A percentile compares a stretch with the other conserved stretches of the same genome.
phyloP scores from a whole-genome alignment of 305 asterid genomes.

The Solanum hybrid region DNA sequence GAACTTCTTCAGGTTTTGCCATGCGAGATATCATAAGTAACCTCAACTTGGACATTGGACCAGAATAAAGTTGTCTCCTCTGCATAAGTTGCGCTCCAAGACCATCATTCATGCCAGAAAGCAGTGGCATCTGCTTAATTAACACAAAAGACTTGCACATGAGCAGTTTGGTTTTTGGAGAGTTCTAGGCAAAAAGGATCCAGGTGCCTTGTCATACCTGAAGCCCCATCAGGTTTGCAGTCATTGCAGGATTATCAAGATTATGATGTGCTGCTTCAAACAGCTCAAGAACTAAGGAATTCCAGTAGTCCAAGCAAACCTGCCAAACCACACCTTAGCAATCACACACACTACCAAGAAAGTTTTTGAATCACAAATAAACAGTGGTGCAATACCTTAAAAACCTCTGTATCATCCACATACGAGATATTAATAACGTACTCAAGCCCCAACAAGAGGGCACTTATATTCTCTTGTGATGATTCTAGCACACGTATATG shows the following conservation, averaged over 20 bases:
- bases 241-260: slow-evolving; percentile 54
- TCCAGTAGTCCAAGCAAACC: slow-evolving; percentile 99
- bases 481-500: slow-evolving; percentile 84
- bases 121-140: slow-evolving; percentile 47
- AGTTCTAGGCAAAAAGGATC: not conserved
- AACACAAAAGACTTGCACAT: slow-evolving; percentile 14
- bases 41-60: slow-evolving; percentile 92
- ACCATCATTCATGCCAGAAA: slow-evolving; percentile 68
- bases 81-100: slow-evolving; percentile 73
- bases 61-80: slow-evolving; percentile 81
- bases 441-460: slow-evolving; percentile 74
- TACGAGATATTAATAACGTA: slow-evolving; percentile 85
- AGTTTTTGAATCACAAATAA: not conserved
- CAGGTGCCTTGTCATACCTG: slow-evolving; percentile 40
- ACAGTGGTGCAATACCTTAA: slow-evolving; percentile 50
- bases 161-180: not conserved
- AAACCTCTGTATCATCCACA: slow-evolving; percentile 97
- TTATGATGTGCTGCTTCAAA: slow-evolving; percentile 89
- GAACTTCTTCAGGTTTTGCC: slow-evolving; percentile 99
- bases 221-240: slow-evolving; percentile 69
- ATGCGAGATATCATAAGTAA: slow-evolving; percentile 89
- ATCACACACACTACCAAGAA: not conserved
- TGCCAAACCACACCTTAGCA: slow-evolving; percentile 14
- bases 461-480: slow-evolving; percentile 61
- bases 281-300: slow-evolving; percentile 74